Evolutionary conservation across 352 stramenopile species (phyloP), one percentile per base, ranked within the genome.

Genomic region (Phytophthora capsici): DNA sequence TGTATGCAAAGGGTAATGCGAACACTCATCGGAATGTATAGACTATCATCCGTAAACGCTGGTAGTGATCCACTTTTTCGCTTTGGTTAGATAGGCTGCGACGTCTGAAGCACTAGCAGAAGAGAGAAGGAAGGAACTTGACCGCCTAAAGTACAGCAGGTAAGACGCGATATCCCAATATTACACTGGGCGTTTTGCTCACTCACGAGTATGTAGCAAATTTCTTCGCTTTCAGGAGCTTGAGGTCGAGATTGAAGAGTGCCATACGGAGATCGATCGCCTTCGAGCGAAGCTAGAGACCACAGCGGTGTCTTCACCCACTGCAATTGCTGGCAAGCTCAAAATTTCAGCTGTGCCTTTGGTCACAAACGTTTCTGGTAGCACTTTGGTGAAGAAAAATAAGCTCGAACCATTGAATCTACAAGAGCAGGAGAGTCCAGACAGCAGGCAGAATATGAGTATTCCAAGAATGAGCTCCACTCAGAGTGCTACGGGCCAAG

Each of bases 181-280:
- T 28, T 14, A 2, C 8, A 41, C 7, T 5, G 13, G 41, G 8
- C 8, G 52, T 13, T 45, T 9, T 54, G 36, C 20, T 40, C 22
- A 47, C 28, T 57, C 34, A 71, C 38, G 9, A 8, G 20, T 13
- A 38, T 52, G 30, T 58, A 87, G 80, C 48, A 91, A 91, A 55
- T 91, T 90, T 54, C 73, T 91, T 56, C 80, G 79, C 2, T 83
- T 80, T 34, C 83, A 89, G 54, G 83, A 91, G 44, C 56, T 89
- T 5, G 78, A 90, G 32, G 44, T 80, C 28, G 78, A 91, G 38
- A 71, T 89, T 20, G 78, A 89, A 32, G 83, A 91, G 48, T 86
- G 77, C 26, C 66, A 82, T 30, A 32, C 20, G 8, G 83, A 91
- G 55, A 86, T 91, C 23, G 66, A 84, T 43, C 75, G 75, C 4